phyloP scores from a whole-genome alignment of 2,329 filamentous ascomycete species.

The Fusarium sp. region DNA sequence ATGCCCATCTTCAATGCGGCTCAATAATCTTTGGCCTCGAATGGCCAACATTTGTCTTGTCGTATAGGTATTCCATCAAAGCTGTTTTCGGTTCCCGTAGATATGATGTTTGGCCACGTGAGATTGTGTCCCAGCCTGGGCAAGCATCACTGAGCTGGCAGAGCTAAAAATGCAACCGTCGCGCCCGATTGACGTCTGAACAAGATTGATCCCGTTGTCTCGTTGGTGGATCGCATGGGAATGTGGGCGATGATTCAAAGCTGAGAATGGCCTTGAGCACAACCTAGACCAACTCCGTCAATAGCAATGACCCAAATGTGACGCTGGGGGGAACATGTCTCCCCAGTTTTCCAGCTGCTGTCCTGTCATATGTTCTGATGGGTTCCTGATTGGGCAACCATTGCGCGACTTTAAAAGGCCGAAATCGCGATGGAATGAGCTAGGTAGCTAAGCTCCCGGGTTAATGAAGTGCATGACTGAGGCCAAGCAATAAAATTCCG shows the following conservation, averaged over 20 bases:
- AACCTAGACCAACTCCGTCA: constrained; percentile 24
- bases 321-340: constrained; percentile 29
- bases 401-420: constrained; percentile 30
- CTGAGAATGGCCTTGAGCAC: constrained; percentile 29
- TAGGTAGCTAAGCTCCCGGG: not conserved
- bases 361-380: constrained; percentile 25
- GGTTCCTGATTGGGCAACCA: constrained; percentile 41
- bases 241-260: constrained; percentile 14
- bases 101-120: not conserved
- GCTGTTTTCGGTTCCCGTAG: not conserved
- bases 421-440: constrained; percentile 30
- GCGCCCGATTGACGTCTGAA: constrained; percentile 23
- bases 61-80: not conserved
- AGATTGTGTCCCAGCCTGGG: not conserved
- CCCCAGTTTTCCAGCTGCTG: constrained; percentile 29
- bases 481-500: constrained; percentile 16
- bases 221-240: constrained; percentile 15
- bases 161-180: constrained; percentile 15
- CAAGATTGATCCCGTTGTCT: constrained; percentile 10
- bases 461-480: constrained; percentile 4
- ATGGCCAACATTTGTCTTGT: not conserved
- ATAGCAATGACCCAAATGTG: constrained; percentile 32
- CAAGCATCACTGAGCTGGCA: not conserved
- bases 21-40: not conserved
- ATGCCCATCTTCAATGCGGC: not conserved